Percentiles rank a stretch among this genome's conserved stretches.
Conservation (phyloP, 148 eudicot genomes). For the Rhododendron vialii region DNA sequence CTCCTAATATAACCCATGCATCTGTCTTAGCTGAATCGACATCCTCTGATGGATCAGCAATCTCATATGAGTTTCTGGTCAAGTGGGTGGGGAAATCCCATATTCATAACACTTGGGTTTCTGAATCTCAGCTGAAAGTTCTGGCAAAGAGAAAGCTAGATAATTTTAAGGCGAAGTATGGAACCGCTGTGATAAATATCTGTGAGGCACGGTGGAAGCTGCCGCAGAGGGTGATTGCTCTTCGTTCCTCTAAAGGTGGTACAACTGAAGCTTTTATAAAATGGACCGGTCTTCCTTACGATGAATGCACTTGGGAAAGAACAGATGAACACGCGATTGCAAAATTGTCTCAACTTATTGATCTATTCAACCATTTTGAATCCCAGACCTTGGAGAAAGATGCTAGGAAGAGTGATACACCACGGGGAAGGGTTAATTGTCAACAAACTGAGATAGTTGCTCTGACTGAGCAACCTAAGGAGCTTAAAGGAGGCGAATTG, state of each 20-base stretch:
- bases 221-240: constrained; percentile 80
- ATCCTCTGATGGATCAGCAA: constrained; percentile 20
- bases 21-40: constrained; percentile 22
- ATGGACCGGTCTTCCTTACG: constrained; percentile 91
- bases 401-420: constrained; percentile 28
- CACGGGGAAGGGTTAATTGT: constrained; percentile 30
- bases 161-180: constrained; percentile 81
- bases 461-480: constrained; percentile 84
- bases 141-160: constrained; percentile 88
- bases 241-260: constrained; percentile 47
- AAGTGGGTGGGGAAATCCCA: constrained; percentile 96
- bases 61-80: constrained; percentile 66
- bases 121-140: constrained; percentile 71
- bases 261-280: constrained; percentile 63
- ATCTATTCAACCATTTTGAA: constrained; percentile 59
- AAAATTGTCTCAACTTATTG: constrained; percentile 48
- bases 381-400: constrained; percentile 56
- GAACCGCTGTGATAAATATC: constrained; percentile 62
- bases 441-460: constrained; percentile 52
- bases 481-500: constrained; percentile 73
- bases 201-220: constrained; percentile 74
- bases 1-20: constrained; percentile 19
- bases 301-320: constrained; percentile 98
- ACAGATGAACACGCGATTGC: constrained; percentile 60
- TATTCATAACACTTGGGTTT: constrained; percentile 77